Evolutionary conservation across 2,329 filamentous ascomycete genomes (phyloP), one percentile per base, ranked within the genome.

Genomic region (Zasmidium angulare): DNA sequence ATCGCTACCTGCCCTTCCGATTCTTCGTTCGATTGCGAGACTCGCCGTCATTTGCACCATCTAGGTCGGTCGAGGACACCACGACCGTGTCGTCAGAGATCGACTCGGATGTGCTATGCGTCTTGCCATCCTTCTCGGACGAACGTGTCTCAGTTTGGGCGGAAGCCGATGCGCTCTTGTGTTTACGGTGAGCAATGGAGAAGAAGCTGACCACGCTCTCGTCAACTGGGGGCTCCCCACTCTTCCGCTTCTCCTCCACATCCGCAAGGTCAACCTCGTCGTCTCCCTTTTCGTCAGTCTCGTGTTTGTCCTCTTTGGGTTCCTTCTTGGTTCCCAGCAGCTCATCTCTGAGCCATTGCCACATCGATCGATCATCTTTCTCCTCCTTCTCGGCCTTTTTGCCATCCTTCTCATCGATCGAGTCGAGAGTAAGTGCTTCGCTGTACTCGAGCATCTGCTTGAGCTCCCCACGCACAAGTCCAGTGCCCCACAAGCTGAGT

Each of bases 381-480:
- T 60, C 52, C 12, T 61, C 31, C 2, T 66, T 52, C 43, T 50
- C 58, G 2, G 26, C 23, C 31, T 66, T 53, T 31, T 56, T 58
- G 19, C 59, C 58, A 4, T 63, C 59, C 2, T 50, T 51, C 22
- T 68, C 63, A 17, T 67, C 65, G 9, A 68, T 60, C 19, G 71
- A 64, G 22, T 81, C 81, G 19, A 77, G 79, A 19, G 79, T 77
- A 47, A 79, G 75, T 0, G 76, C 78, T 72, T 98, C 93, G 0
- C 86, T 92, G 71, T 93, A 98, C 2, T 80, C 79, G 89, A 90
- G 96, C 84, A 98, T 88, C 46, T 86, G 75, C 53, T 79, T 80
- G 1, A 93, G 64, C 70, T 98, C 92, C 1, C 91, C 89, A 11
- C 87, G 84, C 19, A 82, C 72, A 3, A 87, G 66, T 0, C 89